phyloP scores from a whole-genome alignment of 1,139 yeast species.

The Yamadazyma oceani region DNA sequence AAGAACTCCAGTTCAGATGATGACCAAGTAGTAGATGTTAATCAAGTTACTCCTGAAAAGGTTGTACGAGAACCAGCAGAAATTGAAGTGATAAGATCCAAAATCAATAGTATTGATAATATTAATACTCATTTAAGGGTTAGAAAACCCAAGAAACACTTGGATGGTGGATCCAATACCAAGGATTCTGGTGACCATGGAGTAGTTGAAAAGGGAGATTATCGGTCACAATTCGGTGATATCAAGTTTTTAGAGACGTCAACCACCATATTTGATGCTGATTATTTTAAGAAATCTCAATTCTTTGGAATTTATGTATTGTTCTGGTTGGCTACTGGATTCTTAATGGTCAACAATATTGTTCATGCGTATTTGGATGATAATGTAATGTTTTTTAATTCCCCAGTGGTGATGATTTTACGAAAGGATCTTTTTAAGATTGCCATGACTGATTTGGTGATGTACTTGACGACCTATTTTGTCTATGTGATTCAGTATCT shows the following conservation, averaged over 20 bases:
- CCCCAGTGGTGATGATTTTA: slow-evolving; percentile 53
- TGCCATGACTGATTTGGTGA: slow-evolving; percentile 64
- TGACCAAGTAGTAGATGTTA: slow-evolving; percentile 1
- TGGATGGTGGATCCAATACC: too few species aligned
- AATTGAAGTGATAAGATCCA: slow-evolving; percentile 12
- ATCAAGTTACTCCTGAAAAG: slow-evolving; percentile 4
- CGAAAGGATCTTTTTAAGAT: slow-evolving; percentile 58
- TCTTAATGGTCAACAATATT: slow-evolving; percentile 48
- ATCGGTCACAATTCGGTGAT: slow-evolving; percentile 36
- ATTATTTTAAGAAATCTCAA: slow-evolving; percentile 35
- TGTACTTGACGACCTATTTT: slow-evolving; percentile 66
- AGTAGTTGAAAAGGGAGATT: slow-evolving; percentile 2
- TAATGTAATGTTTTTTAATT: slow-evolving; percentile 31
- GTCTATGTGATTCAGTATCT: slow-evolving; percentile 55
- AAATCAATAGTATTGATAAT: slow-evolving; percentile 11
- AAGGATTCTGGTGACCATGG: not conserved
- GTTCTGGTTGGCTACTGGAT: slow-evolving; percentile 66
- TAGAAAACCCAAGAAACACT: slow-evolving; percentile 10
- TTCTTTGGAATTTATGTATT: slow-evolving; percentile 68
- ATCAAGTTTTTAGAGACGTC: slow-evolving; percentile 39
- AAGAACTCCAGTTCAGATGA: slow-evolving; percentile 11
- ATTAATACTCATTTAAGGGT: slow-evolving; percentile 9
- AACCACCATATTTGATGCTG: slow-evolving; percentile 52
- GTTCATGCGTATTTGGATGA: slow-evolving; percentile 40
- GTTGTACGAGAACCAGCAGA: slow-evolving; percentile 3